Evolutionary conservation across 192 early-diverging fungal species (phyloP), one percentile per base, ranked within the genome.

Genomic region (Ambispora gerdemannii): DNA sequence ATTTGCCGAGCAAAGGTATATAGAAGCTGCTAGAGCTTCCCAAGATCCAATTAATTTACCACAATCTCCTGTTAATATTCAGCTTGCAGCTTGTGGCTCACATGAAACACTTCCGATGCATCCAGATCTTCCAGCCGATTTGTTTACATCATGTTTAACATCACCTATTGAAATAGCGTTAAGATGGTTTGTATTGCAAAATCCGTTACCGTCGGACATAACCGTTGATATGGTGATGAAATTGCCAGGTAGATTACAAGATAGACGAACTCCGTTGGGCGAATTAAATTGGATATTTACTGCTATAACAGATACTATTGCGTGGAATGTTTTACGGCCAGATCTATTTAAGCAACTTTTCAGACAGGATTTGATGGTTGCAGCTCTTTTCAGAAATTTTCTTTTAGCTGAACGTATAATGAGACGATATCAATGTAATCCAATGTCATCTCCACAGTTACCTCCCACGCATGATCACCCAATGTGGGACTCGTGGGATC

Each of bases 281-380:
- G 97, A 99, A 80, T 84, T 99, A 63, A 97, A 97, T 72, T 99
- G 97, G 97, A 96, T 99, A 19, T 97, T 99, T 73, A 97, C 95
- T 3, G 90, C 97, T 27, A 92, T 99, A 51, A 99, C 95, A 0
- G 97, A 99, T 76, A 97, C 95, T 4, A 99, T 99, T 66, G 97
- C 97, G 6, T 99, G 97, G 97, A 93, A 86, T 75, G 91, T 91
- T 33, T 76, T 99, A 20, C 88, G 92, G 2, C 88, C 88, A 30
- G 95, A 96, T 50, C 69, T 92, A 52, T 98, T 98, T 80, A 90
- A 92, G 73, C 86, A 84, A 52, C 81, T 98, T 28, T 98, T 97
- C 77, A 79, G 92, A 36, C 94, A 97, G 72, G 97, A 99, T 78
- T 76, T 97, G 38, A 91, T 93, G 77, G 95, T 97, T 0, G 94